Percentiles rank a stretch among this genome's conserved stretches.
Conservation (phyloP, 345 rosid species). For the Eucalyptus pumila region DNA sequence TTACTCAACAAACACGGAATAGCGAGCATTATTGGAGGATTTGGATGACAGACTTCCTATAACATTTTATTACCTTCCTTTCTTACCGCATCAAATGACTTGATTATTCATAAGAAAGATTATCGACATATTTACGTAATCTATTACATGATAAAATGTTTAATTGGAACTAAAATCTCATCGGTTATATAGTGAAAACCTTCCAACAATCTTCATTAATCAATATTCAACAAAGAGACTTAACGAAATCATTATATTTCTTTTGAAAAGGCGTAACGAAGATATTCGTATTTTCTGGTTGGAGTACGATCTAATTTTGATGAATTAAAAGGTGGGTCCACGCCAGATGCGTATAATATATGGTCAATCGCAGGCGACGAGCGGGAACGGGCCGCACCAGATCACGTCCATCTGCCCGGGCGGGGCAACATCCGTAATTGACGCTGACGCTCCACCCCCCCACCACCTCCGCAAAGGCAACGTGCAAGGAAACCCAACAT, state of each 20-base stretch:
- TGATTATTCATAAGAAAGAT: not conserved
- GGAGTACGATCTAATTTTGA: not conserved
- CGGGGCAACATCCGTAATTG: not conserved
- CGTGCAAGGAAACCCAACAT: not conserved
- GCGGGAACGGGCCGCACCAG: not conserved
- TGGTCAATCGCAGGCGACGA: not conserved
- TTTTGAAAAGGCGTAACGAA: not conserved
- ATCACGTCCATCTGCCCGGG: not conserved
- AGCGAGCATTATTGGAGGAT: not conserved
- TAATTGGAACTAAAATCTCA: not conserved
- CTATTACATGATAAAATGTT: accelerated
- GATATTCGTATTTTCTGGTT: not conserved
- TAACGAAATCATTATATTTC: not conserved
- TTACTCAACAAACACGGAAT: not conserved
- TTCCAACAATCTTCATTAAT: not conserved
- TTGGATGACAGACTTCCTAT: too few relatives aligned
- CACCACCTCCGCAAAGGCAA: not conserved
- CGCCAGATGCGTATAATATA: not conserved
- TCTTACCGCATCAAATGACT: not conserved
- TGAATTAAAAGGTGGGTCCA: not conserved
- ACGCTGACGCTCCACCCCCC: not conserved
- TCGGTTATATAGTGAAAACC: not conserved
- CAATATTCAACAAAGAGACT: not conserved
- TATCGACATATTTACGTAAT: not conserved
- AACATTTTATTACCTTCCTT: not conserved